Conservation (phyloP, 345 rosid genomes). For the thale cress (Arabidopsis thaliana) region DNA sequence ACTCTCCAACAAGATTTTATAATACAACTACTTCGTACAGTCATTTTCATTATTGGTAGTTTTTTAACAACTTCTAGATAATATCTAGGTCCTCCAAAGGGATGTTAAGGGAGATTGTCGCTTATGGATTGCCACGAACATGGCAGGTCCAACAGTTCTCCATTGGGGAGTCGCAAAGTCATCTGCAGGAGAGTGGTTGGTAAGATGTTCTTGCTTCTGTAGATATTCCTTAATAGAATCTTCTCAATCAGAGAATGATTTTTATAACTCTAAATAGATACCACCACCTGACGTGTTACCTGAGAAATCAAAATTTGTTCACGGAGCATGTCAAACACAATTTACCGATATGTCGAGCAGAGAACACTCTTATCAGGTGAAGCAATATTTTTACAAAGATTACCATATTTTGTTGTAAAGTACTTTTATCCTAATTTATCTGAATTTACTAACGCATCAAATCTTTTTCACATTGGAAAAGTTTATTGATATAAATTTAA, state of each 20-base stretch:
- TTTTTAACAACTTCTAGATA: not conserved
- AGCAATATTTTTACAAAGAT: not conserved
- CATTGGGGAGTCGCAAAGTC: slow-evolving; percentile 67
- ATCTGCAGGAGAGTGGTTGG: slow-evolving; percentile 65
- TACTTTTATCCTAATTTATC: slow-evolving; percentile 10
- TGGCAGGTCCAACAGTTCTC: slow-evolving; percentile 58
- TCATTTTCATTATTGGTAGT: slow-evolving; percentile 23
- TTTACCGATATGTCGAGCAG: slow-evolving; percentile 50
- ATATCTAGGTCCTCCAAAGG: slow-evolving; percentile 52
- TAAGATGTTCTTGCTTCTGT: slow-evolving; percentile 45
- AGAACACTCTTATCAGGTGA: slow-evolving; percentile 62
- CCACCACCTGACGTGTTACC: slow-evolving; percentile 66
- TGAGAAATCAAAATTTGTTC: slow-evolving; percentile 58
- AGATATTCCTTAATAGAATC: not conserved
- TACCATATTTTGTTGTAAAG: not conserved
- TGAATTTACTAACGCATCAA: slow-evolving; percentile 15
- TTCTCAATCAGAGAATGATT: slow-evolving; percentile 22
- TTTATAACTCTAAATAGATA: slow-evolving; percentile 41
- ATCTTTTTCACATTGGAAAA: slow-evolving; percentile 18
- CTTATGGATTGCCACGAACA: slow-evolving; percentile 55
- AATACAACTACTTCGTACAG: slow-evolving; percentile 11
- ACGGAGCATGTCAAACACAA: slow-evolving; percentile 66
- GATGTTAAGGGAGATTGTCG: slow-evolving; percentile 48
- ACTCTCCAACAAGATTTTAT: not conserved
- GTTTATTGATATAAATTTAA: slow-evolving; percentile 56